Conservation (phyloP, 805 yeast species). For the Ogataea thermomethanolica region DNA sequence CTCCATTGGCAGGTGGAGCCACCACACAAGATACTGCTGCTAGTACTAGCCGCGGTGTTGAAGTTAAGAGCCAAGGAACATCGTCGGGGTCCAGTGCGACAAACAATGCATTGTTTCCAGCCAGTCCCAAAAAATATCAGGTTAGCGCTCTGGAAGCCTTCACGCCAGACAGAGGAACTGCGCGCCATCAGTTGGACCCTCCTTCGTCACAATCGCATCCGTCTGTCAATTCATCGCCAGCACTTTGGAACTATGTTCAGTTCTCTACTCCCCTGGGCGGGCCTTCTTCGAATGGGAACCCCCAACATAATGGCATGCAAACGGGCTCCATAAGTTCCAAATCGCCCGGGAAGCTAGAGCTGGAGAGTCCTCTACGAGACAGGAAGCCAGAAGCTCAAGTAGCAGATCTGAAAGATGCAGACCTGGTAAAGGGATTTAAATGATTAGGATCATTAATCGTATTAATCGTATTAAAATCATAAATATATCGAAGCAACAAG, state of each 20-base stretch:
- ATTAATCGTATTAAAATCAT: conserved; percentile 4
- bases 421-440: conserved; percentile 45
- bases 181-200: conserved; percentile 26
- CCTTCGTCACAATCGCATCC: conserved; percentile 36
- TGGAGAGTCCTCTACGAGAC: conserved; percentile 30
- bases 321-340: conserved; percentile 32
- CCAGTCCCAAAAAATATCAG: conserved; percentile 39
- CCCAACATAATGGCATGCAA: conserved; percentile 9
- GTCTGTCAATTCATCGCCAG: conserved; percentile 70
- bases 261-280: conserved; percentile 42
- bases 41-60: neutral
- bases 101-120: conserved; percentile 11
- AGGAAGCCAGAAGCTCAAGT: conserved; percentile 26
- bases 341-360: conserved; percentile 21
- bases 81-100: conserved; percentile 6
- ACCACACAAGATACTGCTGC: conserved; percentile 18
- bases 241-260: conserved; percentile 90
- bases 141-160: conserved; percentile 57
- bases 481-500: neutral
- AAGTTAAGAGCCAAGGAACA: conserved; percentile 1
- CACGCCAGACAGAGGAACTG: conserved; percentile 57
- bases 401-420: conserved; percentile 46
- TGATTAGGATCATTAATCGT: conserved; percentile 15
- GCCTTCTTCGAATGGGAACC: conserved; percentile 18
- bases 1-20: conserved; percentile 9